Evolutionary conservation across 2,329 filamentous ascomycete genomes (phyloP), one percentile per base, ranked within the genome.

Genomic region (Rosellinia necatrix): DNA sequence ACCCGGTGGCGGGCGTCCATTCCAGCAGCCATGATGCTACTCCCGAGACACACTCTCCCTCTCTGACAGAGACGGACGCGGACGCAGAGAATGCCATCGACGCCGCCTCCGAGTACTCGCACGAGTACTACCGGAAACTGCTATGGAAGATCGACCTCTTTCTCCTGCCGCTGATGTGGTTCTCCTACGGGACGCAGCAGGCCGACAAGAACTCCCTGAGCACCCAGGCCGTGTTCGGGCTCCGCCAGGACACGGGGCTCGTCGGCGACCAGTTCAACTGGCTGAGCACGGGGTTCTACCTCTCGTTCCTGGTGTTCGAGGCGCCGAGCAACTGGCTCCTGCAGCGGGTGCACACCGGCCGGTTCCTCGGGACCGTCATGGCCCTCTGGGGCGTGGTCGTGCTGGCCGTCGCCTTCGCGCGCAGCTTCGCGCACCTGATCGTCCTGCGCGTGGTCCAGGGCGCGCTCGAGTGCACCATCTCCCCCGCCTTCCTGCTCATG

Each of bases 331-430:
- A 70, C 40, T 71, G 63, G 54, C 52, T 71, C 1, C 65, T 72
- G 58, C 69, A 75, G 66, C 69, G 71, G 27, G 71, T 68, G 60
- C 66, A 72, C 8, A 68, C 69, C 0, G 72, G 72, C 25, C 68
- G 66, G 34, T 68, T 72, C 13, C 51, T 75, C 12, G 70, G 69
- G 6, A 64, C 68, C 4, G 70, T 71, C 38, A 74, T 76, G 71
- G 48, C 70, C 0, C 37, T 64, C 0, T 70, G 68, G 67, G 70
- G 70, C 9, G 55, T 71, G 3, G 44, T 73, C 15, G 65, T 73
- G 15, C 58, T 70, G 8, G 68, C 62, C 47, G 61, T 66, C 8
- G 67, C 66, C 21, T 68, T 68, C 13, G 64, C 69, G 7, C 64
- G 66, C 57, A 70, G 67, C 53, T 71, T 66, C 42, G 49, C 68